Base-by-base conservation (phyloP, 805 yeast genomes). In the Candida quercuum region DNA sequence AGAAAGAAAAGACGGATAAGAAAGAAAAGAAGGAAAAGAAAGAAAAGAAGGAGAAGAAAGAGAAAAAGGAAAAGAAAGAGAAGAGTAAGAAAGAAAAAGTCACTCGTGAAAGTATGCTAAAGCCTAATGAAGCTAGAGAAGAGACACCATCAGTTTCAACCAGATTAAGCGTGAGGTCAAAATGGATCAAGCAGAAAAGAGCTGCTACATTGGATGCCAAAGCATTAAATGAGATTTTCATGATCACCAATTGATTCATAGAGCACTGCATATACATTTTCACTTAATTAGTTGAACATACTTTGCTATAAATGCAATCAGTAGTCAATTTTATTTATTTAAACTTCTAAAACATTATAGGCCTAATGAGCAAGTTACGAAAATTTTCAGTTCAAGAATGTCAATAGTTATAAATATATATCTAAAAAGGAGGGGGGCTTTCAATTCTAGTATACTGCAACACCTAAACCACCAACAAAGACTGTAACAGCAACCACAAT, bases 181-280 rank as follows among this genome's bases (percentile, higher is more conserved):
- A 76, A 59, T 89, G 87, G 81, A 89, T 91, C 38, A 81, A 73
- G 47, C 95, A 88, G 59, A 91, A 91, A 58, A 74, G 93, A 51
- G 93, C 95, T 10, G 91, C 97, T 2, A 87, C 89, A 0, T 76
- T 83, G 79, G 98, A 91, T 57, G 73, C 83, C 3, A 80, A 86
- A 58, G 88, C 96, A 12, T 70, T 91, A 44, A 87, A 86, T 49
- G 98, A 91, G 61, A 91, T 91, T 40, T 86, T 91, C 56, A 91
- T 91, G 97, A 76, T 88, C 33, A 67, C 82, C 20, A 72, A 69
- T 45, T 66, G 58, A 45, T 3, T 20, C 14, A 19, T 18, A 29
- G n/a, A n/a, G n/a, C n/a, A n/a, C n/a, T n/a, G n/a, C n/a, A n/a
- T n/a, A n/a, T n/a, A n/a, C n/a, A n/a, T n/a, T n/a, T n/a, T n/a